Percentiles rank a stretch among this genome's conserved stretches.
phyloP scores from a whole-genome alignment of 1,284 basidiomycete species.

The Phaffia rhodozyma region DNA sequence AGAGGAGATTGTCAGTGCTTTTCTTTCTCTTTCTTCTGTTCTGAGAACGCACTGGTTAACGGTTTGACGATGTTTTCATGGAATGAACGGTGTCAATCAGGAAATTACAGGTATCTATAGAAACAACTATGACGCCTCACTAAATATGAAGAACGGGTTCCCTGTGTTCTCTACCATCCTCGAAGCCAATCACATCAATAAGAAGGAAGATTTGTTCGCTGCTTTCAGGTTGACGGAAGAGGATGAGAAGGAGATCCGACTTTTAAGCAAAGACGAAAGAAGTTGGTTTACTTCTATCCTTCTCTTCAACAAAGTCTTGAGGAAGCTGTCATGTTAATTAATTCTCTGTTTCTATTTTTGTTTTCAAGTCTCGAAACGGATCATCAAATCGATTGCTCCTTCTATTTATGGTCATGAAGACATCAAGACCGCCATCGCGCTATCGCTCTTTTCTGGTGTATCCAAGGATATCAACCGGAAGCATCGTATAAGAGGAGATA shows the following conservation, averaged over 20 bases:
- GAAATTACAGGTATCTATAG: conserved; percentile 96
- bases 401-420: conserved; percentile 98
- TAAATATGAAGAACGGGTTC: conserved; percentile 98
- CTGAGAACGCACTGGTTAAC: not conserved
- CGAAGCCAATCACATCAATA: conserved; percentile 95
- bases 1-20: conserved; percentile 74
- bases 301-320: not conserved
- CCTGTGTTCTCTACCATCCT: conserved; percentile 97
- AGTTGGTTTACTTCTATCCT: conserved; percentile 28
- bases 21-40: not conserved
- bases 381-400: conserved; percentile 95
- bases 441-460: conserved; percentile 88
- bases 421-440: conserved; percentile 93
- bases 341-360: too few species aligned
- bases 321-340: not conserved
- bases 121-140: conserved; percentile 96
- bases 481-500: conserved; percentile 91
- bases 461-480: conserved; percentile 94
- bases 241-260: conserved; percentile 82
- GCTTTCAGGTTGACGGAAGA: conserved; percentile 94
- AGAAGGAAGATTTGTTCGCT: conserved; percentile 87
- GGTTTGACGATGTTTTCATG: not conserved
- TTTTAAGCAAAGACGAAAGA: conserved; percentile 76
- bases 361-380: conserved; percentile 62
- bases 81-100: conserved; percentile 34